Percentiles rank a stretch among this genome's conserved stretches.
phyloP scores from a whole-genome alignment of 805 yeast species.

The Komagataella mondaviorum region DNA sequence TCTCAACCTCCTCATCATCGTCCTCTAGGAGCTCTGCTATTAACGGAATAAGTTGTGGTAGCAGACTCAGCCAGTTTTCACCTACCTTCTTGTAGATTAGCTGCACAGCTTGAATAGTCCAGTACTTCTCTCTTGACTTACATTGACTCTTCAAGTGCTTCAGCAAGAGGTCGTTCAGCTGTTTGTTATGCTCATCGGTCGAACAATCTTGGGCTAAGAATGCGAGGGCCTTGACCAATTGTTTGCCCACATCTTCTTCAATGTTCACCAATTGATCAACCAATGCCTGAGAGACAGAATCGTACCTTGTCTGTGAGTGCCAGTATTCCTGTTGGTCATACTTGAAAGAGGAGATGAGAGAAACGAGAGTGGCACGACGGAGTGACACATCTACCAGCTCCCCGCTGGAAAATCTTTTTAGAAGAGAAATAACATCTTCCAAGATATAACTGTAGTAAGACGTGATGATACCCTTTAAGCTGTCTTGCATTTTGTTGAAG shows the following conservation, averaged over 20 bases:
- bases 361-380: slow-evolving; percentile 60
- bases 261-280: slow-evolving; percentile 52
- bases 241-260: slow-evolving; percentile 66
- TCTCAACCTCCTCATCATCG: slow-evolving; percentile 86
- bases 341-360: slow-evolving; percentile 71
- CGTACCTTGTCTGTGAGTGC: slow-evolving; percentile 81
- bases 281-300: slow-evolving; percentile 47
- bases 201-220: slow-evolving; percentile 59
- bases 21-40: slow-evolving; percentile 94
- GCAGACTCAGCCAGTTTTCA: slow-evolving; percentile 81
- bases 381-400: slow-evolving; percentile 33
- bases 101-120: slow-evolving; percentile 75
- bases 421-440: slow-evolving; percentile 51
- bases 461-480: slow-evolving; percentile 76
- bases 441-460: slow-evolving; percentile 75
- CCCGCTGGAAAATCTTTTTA: slow-evolving; percentile 33
- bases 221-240: slow-evolving; percentile 68
- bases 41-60: slow-evolving; percentile 91
- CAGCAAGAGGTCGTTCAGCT: slow-evolving; percentile 48
- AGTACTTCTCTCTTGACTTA: slow-evolving; percentile 44
- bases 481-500: slow-evolving; percentile 73
- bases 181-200: slow-evolving; percentile 59
- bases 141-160: slow-evolving; percentile 56
- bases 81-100: slow-evolving; percentile 82
- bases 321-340: slow-evolving; percentile 92